Evolutionary conservation across 2,329 filamentous ascomycete species (phyloP), one percentile per base, ranked within the genome.

Genomic region (Aureobasidium sp.): DNA sequence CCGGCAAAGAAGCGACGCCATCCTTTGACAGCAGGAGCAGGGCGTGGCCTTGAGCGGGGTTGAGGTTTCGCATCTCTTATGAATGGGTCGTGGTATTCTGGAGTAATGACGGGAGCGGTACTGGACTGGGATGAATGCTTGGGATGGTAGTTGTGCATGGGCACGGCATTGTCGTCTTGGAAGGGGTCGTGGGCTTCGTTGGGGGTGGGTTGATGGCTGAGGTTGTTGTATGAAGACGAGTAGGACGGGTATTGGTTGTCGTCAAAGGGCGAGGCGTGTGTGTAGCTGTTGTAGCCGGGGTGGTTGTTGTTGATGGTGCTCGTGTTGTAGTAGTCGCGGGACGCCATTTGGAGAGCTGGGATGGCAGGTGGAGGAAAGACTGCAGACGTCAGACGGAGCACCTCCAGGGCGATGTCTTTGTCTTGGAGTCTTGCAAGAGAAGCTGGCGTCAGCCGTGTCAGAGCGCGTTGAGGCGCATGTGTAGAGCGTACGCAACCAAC

Each of bases 251-350:
- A 58, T 53, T 55, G 60, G 54, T 41, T 51, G 57, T 50, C 34
- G 56, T 58, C 14, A 21, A 54, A 56, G 12, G 53, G 44, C 3
- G 59, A 56, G 7, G 53, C 24, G 54, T 29, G 61, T 53, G 30
- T 73, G 55, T 75, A 69, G 55, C 71, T 64, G 35, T 61, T 38
- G 44, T 56, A 45, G 30, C 58, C 53, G 57, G 51, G 56, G 56
- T 66, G 71, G 60, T 64, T 70, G 64, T 58, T 66, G 58, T 59
- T 61, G 62, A 62, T 63, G 63, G 63, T 62, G 58, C 71, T 70
- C 57, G 70, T 71, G 57, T 76, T 74, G 70, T 86, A 86, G 70
- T 87, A 87, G 62, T 85, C 79, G 68, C 74, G 73, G 53, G 72
- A 66, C 40, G 73, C 72, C 73, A 76, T 76, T 54, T 49, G 55